Percentiles rank a stretch among this genome's conserved stretches.
These are phyloP conservation scores for Glaciozyma antarctica DNA, from an alignment of 768 basidiomycete genomes.

Conservation along the genomic window DNA sequence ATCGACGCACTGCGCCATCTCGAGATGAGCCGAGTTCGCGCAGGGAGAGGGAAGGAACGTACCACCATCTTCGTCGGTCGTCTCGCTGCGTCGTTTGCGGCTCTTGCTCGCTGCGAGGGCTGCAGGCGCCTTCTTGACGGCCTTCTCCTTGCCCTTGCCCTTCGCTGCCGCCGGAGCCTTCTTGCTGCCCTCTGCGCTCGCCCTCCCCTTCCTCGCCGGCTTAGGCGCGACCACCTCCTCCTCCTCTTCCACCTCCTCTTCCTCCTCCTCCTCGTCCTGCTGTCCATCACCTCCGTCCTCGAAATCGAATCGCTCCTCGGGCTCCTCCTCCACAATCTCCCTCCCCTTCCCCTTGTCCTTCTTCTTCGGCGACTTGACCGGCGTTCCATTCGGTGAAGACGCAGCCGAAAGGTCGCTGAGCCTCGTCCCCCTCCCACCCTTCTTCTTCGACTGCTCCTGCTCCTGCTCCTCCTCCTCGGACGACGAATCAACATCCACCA, in stretches of 20 bases:
- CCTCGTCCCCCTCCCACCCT: not conserved
- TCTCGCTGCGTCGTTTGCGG: not conserved
- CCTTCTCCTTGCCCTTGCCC: slow-evolving; percentile 12
- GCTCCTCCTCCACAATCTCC: not conserved
- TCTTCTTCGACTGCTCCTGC: slow-evolving; percentile 7
- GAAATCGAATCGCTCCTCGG: not conserved
- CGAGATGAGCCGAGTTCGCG: not conserved
- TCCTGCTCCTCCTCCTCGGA: slow-evolving; percentile 1
- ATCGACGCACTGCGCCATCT: slow-evolving; percentile 53
- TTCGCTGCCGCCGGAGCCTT: not conserved
- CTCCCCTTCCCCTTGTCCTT: slow-evolving; percentile 19
- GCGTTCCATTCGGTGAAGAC: not conserved
- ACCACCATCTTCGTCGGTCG: not conserved
- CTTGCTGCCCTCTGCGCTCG: not conserved
- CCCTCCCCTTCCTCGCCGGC: slow-evolving; percentile 4
- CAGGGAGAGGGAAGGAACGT: not conserved
- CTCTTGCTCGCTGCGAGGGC: not conserved
- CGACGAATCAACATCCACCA: not conserved
- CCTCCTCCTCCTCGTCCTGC: slow-evolving; percentile 14
- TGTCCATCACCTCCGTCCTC: slow-evolving; percentile 25
- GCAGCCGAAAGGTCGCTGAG: not conserved
- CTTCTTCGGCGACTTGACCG: slow-evolving; percentile 2
- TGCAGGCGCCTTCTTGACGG: slow-evolving; percentile 18
- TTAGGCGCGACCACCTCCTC: slow-evolving; percentile 6
- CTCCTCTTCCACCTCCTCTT: slow-evolving; percentile 29